Evolutionary conservation across 495 filamentous ascomycete genomes (phyloP), one percentile per base, ranked within the genome.

Genomic region (Talaromyces borbonicus): DNA sequence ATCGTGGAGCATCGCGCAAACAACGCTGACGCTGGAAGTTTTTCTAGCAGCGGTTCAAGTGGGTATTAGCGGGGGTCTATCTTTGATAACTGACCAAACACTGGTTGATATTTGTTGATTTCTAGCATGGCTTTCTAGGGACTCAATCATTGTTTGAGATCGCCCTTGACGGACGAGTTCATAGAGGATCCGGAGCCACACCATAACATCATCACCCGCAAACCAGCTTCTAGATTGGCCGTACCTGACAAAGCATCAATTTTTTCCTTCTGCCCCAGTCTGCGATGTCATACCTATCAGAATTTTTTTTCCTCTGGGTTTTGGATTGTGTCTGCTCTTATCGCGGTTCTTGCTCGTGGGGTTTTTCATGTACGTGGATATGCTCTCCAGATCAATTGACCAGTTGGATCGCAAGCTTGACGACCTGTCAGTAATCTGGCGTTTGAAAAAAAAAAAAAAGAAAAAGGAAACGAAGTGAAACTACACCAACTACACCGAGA

Each of bases 21-120:
- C n/a, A n/a, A n/a, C n/a, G n/a, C 11, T 19, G 16, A 20, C 16
- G 35, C 35, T 38, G 35, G 18, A 38, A 20, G 16, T 38, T 38
- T 20, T 38, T 5, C 6, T 20, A 38, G 35, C 33, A 11, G 33
- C 33, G 33, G 33, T 38, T 20, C 35, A 38, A 38, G 35, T 38
- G 35, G 35, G 35, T 38, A 38, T 38, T 20, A 20, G 35, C 35
- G 35, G 35, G 35, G 35, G 35, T 38, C 16, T 22, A 16, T 36
- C 22, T 15, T 38, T 20, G 12, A 16, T 12, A 20, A 38, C 18
- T 38, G 16, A 5, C 35, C 35, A 38, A 19, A 22, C 18, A 38
- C 4, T 38, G n/a, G n/a, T n/a, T n/a, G n/a, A 22, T 20, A 20
- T 18, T 36, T 16, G 6, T 18, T 36, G 32, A 33, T 18, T 36